These are phyloP conservation scores for Helotiales sp. DNA, from an alignment of 2,329 filamentous ascomycete species.

Conservation along the genomic window DNA sequence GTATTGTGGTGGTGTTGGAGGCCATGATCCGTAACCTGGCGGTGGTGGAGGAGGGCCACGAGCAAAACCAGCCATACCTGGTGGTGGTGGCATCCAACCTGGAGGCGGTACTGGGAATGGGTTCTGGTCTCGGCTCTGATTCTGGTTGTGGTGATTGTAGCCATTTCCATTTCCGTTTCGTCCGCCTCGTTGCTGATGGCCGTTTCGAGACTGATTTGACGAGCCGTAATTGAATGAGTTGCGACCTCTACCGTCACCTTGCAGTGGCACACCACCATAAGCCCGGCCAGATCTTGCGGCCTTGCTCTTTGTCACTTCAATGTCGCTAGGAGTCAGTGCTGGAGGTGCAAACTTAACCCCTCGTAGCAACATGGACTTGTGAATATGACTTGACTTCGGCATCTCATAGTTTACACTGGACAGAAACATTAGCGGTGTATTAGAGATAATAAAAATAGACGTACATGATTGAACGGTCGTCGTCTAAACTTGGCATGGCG, in stretches of 20 bases:
- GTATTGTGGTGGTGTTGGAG: constrained; percentile 25
- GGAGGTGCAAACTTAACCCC: constrained; percentile 74
- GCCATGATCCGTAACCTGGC: constrained; percentile 32
- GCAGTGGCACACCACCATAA: constrained; percentile 66
- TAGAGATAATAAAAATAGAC: constrained; percentile 33
- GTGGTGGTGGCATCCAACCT: constrained; percentile 46
- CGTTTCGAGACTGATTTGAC: constrained; percentile 23
- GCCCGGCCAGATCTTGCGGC: constrained; percentile 65
- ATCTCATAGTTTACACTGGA: constrained; percentile 81
- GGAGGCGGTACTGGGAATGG: constrained; percentile 28
- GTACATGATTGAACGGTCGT: constrained; percentile 83
- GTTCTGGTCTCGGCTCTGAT: constrained; percentile 9
- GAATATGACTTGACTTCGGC: constrained; percentile 67
- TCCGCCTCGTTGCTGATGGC: constrained; percentile 22
- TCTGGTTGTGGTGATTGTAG: neutral
- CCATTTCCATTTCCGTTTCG: constrained; percentile 22
- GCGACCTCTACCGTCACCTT: constrained; percentile 46
- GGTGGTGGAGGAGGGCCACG: constrained; percentile 48
- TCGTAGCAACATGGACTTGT: constrained; percentile 93
- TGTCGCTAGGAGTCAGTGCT: constrained; percentile 72
- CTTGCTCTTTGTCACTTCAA: constrained; percentile 69
- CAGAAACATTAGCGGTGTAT: constrained; percentile 26
- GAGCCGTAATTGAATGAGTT: constrained; percentile 55
- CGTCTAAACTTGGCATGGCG: constrained; percentile 74
- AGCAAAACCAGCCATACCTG: constrained; percentile 45